These are phyloP conservation scores for Mortierella sp. DNA, from an alignment of 371 early-diverging fungal genomes.

Conservation along the genomic window DNA sequence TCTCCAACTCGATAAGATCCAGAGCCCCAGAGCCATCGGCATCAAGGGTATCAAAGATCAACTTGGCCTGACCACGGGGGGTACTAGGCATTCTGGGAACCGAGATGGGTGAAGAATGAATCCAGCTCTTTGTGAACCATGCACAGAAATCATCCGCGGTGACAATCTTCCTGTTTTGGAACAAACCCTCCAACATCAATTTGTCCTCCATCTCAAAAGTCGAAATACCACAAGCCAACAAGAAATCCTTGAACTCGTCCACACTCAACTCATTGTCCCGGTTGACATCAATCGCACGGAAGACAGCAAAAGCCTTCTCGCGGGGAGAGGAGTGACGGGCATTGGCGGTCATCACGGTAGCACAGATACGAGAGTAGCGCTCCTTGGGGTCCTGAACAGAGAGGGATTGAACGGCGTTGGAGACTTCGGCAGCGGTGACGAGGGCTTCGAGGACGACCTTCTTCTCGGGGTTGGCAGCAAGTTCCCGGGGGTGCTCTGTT, in stretches of 20 bases:
- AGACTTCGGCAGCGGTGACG: slow-evolving; percentile 46
- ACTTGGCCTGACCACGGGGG: slow-evolving; percentile 54
- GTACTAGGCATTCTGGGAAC: slow-evolving; percentile 50
- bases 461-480: slow-evolving; percentile 40
- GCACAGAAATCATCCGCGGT: slow-evolving; percentile 35
- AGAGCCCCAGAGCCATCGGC: slow-evolving; percentile 44
- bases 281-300: slow-evolving; percentile 48
- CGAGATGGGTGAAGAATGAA: slow-evolving; percentile 40
- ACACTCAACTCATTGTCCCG: slow-evolving; percentile 31
- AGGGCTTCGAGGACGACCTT: slow-evolving; percentile 49
- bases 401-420: slow-evolving; percentile 21
- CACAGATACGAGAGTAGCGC: slow-evolving; percentile 40
- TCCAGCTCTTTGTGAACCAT: slow-evolving; percentile 58
- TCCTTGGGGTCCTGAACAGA: slow-evolving; percentile 22
- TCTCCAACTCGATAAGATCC: slow-evolving; percentile 42
- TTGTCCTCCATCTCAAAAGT: slow-evolving; percentile 29
- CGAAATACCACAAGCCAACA: slow-evolving; percentile 42
- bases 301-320: slow-evolving; percentile 41
- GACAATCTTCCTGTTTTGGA: slow-evolving; percentile 19
- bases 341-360: slow-evolving; percentile 44
- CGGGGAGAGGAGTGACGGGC: slow-evolving; percentile 36
- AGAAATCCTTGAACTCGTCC: slow-evolving; percentile 36
- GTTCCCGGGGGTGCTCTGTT: slow-evolving; percentile 52
- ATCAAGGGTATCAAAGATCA: slow-evolving; percentile 50
- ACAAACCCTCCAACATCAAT: slow-evolving; percentile 35